Evolutionary conservation across 805 yeast species (phyloP), one percentile per base, ranked within the genome.

Genomic region (Candida chauliodis): DNA sequence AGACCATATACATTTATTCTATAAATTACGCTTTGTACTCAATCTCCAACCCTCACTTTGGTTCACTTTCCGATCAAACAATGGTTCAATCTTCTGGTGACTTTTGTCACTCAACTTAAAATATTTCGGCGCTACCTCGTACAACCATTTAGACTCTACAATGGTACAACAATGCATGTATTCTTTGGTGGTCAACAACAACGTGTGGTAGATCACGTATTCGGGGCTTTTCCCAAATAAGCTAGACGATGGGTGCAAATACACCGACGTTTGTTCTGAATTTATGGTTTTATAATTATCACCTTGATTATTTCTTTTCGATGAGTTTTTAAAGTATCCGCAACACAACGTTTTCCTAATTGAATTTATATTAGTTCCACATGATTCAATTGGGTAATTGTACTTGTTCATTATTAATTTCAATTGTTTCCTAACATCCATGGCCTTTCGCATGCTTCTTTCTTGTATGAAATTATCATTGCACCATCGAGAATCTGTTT

Each of bases 161-260:
- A 75, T 74, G 13, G 90, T 84, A 20, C 84, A 81, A 49, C 88
- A 88, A 40, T 93, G 84, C 96, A 91, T 88, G 53, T 85, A 93
- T 68, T 91, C 98, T 53, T 81, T 80, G 11, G 84, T 76, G 0
- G 99, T 91, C 47, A 88, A 69, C 21, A 89, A 75, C 37, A 89
- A 69, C 22, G 89, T 84, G 52, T 89, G 89, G 52, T 87, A 90
- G 7, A 91, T 58, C 31, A 89, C 83, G 61, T 86, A 87, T 43
- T 84, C 91, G 9, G 91, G 85, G 25, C 72, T 74, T 41, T 63
- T 64, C 11, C 74, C 73, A 52, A 73, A 78, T 14, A 91, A 57
- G 3, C 88, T 64, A 43, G 95, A 84, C 2, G 95, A 84, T 1
- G 99, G 99, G 56, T 91, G 97, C 42, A 91, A 73, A 41, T 74